Evolutionary conservation across 495 filamentous ascomycete species (phyloP), one percentile per base, ranked within the genome.

Genomic region (Trichoderma asperelloides): DNA sequence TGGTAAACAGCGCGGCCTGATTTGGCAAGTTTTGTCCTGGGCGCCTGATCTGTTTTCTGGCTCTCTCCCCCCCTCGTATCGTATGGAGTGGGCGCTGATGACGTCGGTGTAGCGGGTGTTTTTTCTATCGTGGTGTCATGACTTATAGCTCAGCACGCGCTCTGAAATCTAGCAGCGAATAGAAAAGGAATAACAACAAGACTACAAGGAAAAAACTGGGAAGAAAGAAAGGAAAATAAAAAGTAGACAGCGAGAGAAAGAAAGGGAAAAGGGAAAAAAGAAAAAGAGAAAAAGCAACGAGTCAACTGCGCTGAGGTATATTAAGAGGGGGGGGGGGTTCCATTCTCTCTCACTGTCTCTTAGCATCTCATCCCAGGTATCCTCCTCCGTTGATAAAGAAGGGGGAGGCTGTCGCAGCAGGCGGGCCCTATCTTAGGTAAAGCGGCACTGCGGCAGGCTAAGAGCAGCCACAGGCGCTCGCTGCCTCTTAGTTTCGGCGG

Each of bases 401-500:
- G 18, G 47, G 47, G 55, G 55, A 60, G 27, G 55, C 55, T 60
- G 23, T 60, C 55, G 55, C 55, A 28, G 55, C 23, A 25, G 27
- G 55, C 23, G 55, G 27, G 55, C 55, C 55, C 55, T 60, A 27
- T 30, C 55, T 60, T 60, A 60, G 55, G 49, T 25, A 55, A 55
- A 55, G 49, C 49, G 49, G 43, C 43, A n/a, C 49, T 11, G 8
- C 18, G 49, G n/a, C 49, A 55, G 41, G 41, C 33, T 37, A 37
- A 37, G 2, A 37, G 33, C 33, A 37, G 33, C 33, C 33, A 37
- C 33, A 37, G 33, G 33, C 33, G 33, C n/a, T n/a, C 33, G 33
- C 33, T 37, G n/a, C n/a, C n/a, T n/a, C n/a, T n/a, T n/a, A n/a
- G n/a, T n/a, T n/a, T n/a, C n/a, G n/a, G n/a, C n/a, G n/a, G n/a